Base-by-base conservation (phyloP, 1,139 yeast genomes). In the Diutina catenulata region DNA sequence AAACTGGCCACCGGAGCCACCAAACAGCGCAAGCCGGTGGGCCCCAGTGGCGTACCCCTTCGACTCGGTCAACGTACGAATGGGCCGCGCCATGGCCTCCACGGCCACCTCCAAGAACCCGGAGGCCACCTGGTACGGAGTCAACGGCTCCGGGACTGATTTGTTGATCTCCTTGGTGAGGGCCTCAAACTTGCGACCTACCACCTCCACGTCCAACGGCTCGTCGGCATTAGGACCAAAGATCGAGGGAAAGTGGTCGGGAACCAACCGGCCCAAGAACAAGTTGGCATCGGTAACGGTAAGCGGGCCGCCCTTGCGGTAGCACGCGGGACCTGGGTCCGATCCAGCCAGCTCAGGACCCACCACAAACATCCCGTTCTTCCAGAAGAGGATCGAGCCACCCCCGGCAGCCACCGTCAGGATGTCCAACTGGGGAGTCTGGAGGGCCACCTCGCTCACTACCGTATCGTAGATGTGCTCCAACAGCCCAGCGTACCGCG, bases 361-460 rank as follows among this genome's bases (percentile, higher is more conserved):
- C 13, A 72, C 77, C 1, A 53, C 61, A 46, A 70, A 72, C 16
- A 70, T 54, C 3, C 76, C 76, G 44, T 70, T 69, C 41, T 59
- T 54, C 62, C 72, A 71, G 40, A 56, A 57, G 28, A 71, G 50
- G 41, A 68, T 69, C 5, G 74, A 68, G 2, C 78, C 78, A 33
- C 78, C 78, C 26, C 78, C 79, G 9, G 78, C 78, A 25, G 78
- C 79, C 9, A 72, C 76, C 2, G 78, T 72, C 42, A 68, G 70
- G 42, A 72, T 72, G 44, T 73, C 76, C 20, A 72, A 56, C 49
- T 72, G 78, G 4, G 79, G 79, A 20, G 74, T 69, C 40, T 72
- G 75, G 39, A 72, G 64, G 10, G 71, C 66, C 27, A 72, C 71
- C 23, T 74, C 74, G 9, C 77, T 77, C 3, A 73, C 70, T 8